A percentile compares a stretch with the other conserved stretches of the same genome.
Evolutionary conservation across 768 basidiomycete species (phyloP).

Genomic region (Suillus americanus): DNA sequence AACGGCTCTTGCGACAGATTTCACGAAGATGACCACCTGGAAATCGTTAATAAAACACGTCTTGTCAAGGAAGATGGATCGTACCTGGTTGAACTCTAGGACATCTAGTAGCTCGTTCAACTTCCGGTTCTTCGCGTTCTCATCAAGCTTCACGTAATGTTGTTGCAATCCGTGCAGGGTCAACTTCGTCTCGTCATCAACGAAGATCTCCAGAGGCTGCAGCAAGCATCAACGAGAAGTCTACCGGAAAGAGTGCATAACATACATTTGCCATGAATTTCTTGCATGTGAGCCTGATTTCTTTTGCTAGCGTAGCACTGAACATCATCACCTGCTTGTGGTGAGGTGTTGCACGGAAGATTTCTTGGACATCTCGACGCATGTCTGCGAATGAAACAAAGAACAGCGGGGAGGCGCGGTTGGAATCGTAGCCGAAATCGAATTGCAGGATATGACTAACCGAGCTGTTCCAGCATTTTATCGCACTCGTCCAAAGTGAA

Average conservation of each 20-base stretch:
- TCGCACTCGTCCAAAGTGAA: slow-evolving; percentile 99
- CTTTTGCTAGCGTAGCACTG: slow-evolving; percentile 96
- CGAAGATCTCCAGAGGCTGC: slow-evolving; percentile 98
- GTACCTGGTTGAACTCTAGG: slow-evolving; percentile 96
- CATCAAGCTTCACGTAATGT: slow-evolving; percentile 97
- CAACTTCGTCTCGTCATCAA: slow-evolving; percentile 98
- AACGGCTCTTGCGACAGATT: slow-evolving; percentile 95
- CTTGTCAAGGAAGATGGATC: background rate
- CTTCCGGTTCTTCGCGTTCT: slow-evolving; percentile 94
- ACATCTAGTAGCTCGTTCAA: slow-evolving; percentile 93
- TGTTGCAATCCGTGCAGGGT: slow-evolving; percentile 98
- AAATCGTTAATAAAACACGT: background rate
- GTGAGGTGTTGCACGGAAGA: slow-evolving; percentile 98
- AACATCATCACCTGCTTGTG: slow-evolving; percentile 99
- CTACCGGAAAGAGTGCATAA: slow-evolving; percentile 12
- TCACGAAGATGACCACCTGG: slow-evolving; percentile 99
- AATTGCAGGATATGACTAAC: slow-evolving; percentile 76
- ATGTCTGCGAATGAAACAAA: slow-evolving; percentile 75
- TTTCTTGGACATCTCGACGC: slow-evolving; percentile 99
- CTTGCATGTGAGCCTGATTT: slow-evolving; percentile 96
- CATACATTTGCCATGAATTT: slow-evolving; percentile 99
- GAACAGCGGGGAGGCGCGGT: slow-evolving; percentile 49
- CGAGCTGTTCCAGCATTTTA: slow-evolving; percentile 99
- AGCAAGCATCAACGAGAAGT: background rate
- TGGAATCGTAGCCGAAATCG: slow-evolving; percentile 70